These are phyloP conservation scores for Saccharomyces hybrid DNA, from an alignment of 1,139 yeast genomes.

Conservation along the genomic window DNA sequence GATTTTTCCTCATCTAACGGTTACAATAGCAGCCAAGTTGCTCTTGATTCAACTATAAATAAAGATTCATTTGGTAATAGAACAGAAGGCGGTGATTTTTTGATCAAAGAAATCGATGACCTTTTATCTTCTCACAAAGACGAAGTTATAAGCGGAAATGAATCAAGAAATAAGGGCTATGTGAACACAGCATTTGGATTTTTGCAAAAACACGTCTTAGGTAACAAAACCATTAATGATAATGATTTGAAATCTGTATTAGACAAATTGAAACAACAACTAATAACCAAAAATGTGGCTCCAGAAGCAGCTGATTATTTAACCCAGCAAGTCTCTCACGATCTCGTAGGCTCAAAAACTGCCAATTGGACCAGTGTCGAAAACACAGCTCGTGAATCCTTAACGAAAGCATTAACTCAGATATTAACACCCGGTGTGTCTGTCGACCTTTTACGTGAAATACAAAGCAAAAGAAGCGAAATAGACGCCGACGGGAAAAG, in stretches of 20 bases:
- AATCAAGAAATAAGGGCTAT: slow-evolving; percentile 20
- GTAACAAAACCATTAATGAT: slow-evolving; percentile 49
- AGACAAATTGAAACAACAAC: slow-evolving; percentile 44
- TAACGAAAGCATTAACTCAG: slow-evolving; percentile 69
- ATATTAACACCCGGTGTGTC: slow-evolving; percentile 90
- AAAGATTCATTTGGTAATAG: slow-evolving; percentile 40
- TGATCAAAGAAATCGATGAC: slow-evolving; percentile 30
- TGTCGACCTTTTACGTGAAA: slow-evolving; percentile 76
- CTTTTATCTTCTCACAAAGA: slow-evolving; percentile 18
- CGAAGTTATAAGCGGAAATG: slow-evolving; percentile 33
- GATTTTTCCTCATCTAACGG: slow-evolving; percentile 40
- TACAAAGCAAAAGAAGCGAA: slow-evolving; percentile 41
- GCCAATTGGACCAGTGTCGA: slow-evolving; percentile 58
- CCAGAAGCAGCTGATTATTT: slow-evolving; percentile 52
- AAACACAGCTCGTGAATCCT: slow-evolving; percentile 53
- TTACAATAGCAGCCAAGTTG: slow-evolving; percentile 17
- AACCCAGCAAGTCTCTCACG: slow-evolving; percentile 50
- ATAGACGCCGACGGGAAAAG: slow-evolving; percentile 25
- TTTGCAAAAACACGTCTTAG: slow-evolving; percentile 44
- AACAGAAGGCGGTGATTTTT: slow-evolving; percentile 27
- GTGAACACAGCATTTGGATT: slow-evolving; percentile 43
- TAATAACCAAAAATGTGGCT: slow-evolving; percentile 43
- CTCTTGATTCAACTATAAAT: slow-evolving; percentile 30
- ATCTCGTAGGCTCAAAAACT: slow-evolving; percentile 56
- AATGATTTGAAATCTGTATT: slow-evolving; percentile 52